Conservation (phyloP, 1,139 yeast species). For the Diutina neorugosa region DNA sequence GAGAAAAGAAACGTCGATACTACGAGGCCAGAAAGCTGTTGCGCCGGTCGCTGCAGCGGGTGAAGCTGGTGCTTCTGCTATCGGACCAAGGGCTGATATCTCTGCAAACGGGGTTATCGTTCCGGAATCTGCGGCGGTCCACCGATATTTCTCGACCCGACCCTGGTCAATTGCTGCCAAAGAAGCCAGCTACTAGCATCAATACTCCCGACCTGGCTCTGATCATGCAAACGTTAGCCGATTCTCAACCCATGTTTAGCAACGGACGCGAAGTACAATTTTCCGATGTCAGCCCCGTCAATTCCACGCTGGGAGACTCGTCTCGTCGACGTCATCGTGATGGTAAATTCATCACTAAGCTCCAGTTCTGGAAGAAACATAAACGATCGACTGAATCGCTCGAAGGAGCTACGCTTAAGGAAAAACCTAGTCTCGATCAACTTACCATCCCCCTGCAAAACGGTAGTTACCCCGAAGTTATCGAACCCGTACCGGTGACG, state of each 20-base stretch:
- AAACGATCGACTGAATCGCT: neutral
- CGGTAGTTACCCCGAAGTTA: slow-evolving; percentile 1
- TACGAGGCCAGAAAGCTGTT: slow-evolving; percentile 28
- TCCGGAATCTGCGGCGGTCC: neutral
- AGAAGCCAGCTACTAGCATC: neutral
- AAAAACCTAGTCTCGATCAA: neutral
- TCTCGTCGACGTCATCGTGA: neutral
- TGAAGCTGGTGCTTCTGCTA: slow-evolving; percentile 29
- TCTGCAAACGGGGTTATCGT: neutral
- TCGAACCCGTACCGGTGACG: neutral
- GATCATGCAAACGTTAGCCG: neutral
- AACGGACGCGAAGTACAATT: neutral
- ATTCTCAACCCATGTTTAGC: neutral
- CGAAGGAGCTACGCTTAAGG: slow-evolving; percentile 1
- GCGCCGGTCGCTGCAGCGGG: slow-evolving; percentile 38
- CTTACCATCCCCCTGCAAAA: neutral
- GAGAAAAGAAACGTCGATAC: slow-evolving; percentile 22
- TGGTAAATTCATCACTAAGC: slow-evolving; percentile 18
- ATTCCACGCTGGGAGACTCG: neutral
- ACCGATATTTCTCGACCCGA: neutral
- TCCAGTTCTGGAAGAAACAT: slow-evolving; percentile 30
- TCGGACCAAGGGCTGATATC: slow-evolving; percentile 12
- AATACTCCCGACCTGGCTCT: neutral
- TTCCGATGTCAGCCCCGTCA: neutral
- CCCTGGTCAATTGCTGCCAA: neutral